phyloP scores from a whole-genome alignment of 306 rosid genomes.

The Benincasa hispida region DNA sequence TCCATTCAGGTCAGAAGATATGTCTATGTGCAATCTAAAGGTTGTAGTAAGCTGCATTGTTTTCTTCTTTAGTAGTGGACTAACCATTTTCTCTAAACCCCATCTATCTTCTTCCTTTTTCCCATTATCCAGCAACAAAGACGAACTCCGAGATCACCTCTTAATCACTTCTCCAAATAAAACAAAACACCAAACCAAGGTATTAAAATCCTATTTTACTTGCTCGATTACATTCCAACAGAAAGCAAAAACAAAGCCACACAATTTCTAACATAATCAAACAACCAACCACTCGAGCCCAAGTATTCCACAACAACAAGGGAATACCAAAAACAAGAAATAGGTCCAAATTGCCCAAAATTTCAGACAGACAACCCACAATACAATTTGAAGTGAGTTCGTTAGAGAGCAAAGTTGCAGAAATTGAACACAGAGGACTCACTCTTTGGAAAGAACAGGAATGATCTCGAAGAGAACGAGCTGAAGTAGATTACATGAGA shows the following conservation, averaged over 20 bases:
- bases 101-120: not conserved
- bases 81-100: not conserved
- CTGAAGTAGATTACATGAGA: slow-evolving; percentile 93
- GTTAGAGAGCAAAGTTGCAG: not conserved
- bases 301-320: not conserved
- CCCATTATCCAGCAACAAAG: not conserved
- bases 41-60: not conserved
- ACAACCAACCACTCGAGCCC: not conserved
- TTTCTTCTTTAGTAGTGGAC: not conserved
- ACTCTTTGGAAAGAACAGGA: slow-evolving; percentile 88
- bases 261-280: not conserved
- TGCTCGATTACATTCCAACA: not conserved
- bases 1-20: not conserved
- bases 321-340: not conserved
- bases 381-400: not conserved
- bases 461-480: slow-evolving; percentile 95
- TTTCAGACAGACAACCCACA: not conserved
- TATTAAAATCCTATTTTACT: not conserved
- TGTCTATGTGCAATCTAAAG: not conserved
- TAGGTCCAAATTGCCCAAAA: not conserved
- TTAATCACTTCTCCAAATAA: not conserved
- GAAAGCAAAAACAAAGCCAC: not conserved
- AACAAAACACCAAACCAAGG: not conserved
- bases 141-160: not conserved
- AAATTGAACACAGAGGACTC: not conserved